phyloP scores from a whole-genome alignment of 208 protist species.

The Crithidia brevicula region DNA sequence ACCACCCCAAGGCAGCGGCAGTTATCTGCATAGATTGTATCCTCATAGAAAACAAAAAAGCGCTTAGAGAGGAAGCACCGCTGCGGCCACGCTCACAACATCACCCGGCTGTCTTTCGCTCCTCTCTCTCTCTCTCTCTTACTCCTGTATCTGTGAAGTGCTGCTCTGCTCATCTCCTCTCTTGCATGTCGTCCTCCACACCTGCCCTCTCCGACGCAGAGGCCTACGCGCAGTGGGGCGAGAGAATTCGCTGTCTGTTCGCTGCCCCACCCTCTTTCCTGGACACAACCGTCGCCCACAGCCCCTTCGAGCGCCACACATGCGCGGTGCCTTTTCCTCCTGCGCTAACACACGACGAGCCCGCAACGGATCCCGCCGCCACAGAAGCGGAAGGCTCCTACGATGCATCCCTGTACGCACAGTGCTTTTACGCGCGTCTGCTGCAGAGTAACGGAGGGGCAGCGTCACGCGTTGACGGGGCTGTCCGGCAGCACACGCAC shows the following conservation, averaged over 20 bases:
- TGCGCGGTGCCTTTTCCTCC: conserved; percentile 9
- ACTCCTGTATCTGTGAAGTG: too few relatives aligned
- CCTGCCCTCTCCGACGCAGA: conserved; percentile 34
- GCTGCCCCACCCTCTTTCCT: background rate
- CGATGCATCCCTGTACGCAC: conserved; percentile 42
- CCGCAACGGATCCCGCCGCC: background rate
- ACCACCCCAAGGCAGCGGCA: too few relatives aligned
- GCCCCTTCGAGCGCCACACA: conserved; percentile 22
- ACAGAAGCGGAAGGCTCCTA: conserved; percentile 1
- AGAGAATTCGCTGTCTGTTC: conserved; percentile 53
- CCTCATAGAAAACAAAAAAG: too few relatives aligned
- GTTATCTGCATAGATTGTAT: too few relatives aligned
- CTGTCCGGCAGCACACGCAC: background rate
- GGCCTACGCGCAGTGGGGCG: conserved; percentile 62
- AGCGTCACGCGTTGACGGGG: too few relatives aligned
- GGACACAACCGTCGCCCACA: conserved; percentile 14
- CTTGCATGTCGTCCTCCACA: background rate
- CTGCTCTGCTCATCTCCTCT: background rate
- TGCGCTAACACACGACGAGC: background rate
- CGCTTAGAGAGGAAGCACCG: too few relatives aligned
- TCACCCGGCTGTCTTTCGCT: too few relatives aligned
- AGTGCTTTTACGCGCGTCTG: conserved; percentile 72
- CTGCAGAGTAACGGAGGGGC: background rate
- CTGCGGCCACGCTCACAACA: too few relatives aligned
- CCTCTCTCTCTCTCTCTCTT: too few relatives aligned